A percentile compares a stretch with the other conserved stretches of the same genome.
Evolutionary conservation across 139 green algal species (phyloP).

Genomic region (Micromonas pusilla): DNA sequence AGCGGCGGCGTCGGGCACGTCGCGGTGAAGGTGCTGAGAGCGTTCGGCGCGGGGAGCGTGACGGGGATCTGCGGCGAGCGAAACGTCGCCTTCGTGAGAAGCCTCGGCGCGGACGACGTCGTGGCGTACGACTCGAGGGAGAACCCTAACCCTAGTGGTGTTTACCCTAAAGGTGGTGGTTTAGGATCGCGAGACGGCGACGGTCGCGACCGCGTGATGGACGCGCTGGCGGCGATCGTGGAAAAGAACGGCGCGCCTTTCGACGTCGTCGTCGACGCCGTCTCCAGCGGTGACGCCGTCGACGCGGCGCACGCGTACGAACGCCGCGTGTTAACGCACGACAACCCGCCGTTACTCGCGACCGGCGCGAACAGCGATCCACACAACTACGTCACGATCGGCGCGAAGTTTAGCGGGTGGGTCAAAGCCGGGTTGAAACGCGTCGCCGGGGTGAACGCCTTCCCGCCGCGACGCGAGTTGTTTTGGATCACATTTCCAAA

Average conservation of each 20-base stretch:
- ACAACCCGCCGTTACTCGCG: not conserved
- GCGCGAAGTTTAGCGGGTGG: not conserved
- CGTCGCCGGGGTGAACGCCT: not conserved
- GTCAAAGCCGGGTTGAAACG: not conserved
- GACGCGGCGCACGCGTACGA: constrained; percentile 21
- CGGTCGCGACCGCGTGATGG: not conserved
- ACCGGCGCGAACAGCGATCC: not conserved
- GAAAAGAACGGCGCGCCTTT: not conserved
- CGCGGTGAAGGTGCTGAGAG: constrained; percentile 1
- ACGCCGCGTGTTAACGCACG: not conserved
- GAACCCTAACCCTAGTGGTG: too few relatives aligned
- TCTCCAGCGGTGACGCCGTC: constrained; percentile 19
- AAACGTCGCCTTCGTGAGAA: constrained; percentile 18
- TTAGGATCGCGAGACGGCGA: not conserved
- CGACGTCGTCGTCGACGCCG: constrained; percentile 27
- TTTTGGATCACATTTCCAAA: not conserved
- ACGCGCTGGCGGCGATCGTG: not conserved
- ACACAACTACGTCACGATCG: not conserved
- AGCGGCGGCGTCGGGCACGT: constrained; percentile 27
- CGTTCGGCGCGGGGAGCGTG: constrained; percentile 5
- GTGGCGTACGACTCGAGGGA: constrained; percentile 11
- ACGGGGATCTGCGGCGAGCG: constrained; percentile 10
- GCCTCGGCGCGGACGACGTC: constrained; percentile 14
- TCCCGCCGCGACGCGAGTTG: not conserved
- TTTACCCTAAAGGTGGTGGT: too few relatives aligned